These are phyloP conservation scores for Anisogramma anomala DNA, from an alignment of 2,329 filamentous ascomycete species.

Conservation along the genomic window DNA sequence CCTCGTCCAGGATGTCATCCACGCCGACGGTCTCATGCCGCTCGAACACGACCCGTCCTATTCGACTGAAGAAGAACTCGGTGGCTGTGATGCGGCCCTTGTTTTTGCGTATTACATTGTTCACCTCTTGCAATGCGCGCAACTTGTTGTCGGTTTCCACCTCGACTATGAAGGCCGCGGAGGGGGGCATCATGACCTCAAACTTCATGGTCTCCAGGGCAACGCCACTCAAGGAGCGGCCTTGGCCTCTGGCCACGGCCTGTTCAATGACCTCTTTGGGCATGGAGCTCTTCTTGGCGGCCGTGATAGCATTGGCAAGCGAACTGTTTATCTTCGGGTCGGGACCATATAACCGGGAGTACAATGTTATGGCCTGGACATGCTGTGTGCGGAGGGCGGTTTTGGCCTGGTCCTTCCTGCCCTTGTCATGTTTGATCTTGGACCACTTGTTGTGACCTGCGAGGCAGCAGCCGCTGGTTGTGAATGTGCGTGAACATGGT, in stretches of 20 bases:
- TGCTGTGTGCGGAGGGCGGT: slow-evolving; percentile 57
- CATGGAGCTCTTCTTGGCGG: slow-evolving; percentile 74
- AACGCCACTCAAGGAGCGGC: slow-evolving; percentile 61
- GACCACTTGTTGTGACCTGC: slow-evolving; percentile 90
- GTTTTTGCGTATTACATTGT: slow-evolving; percentile 56
- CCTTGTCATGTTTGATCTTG: slow-evolving; percentile 93
- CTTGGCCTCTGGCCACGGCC: slow-evolving; percentile 81
- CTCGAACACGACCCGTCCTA: slow-evolving; percentile 63
- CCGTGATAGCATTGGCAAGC: slow-evolving; percentile 58
- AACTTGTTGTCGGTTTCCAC: slow-evolving; percentile 73
- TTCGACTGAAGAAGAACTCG: slow-evolving; percentile 73
- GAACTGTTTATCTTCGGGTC: slow-evolving; percentile 64
- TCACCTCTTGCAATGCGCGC: slow-evolving; percentile 62
- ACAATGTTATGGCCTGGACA: slow-evolving; percentile 60
- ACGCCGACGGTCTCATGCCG: slow-evolving; percentile 42
- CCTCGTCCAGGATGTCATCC: slow-evolving; percentile 66
- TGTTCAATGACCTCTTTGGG: slow-evolving; percentile 76
- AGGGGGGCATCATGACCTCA: slow-evolving; percentile 68
- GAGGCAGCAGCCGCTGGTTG: slow-evolving; percentile 30
- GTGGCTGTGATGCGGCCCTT: slow-evolving; percentile 63
- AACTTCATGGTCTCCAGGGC: slow-evolving; percentile 67
- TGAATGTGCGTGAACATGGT: slow-evolving; percentile 36
- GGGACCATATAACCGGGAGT: slow-evolving; percentile 66
- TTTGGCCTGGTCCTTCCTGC: slow-evolving; percentile 70
- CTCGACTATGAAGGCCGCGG: slow-evolving; percentile 71